A percentile compares a stretch with the other conserved stretches of the same genome.
These are phyloP conservation scores for Salvia splendens DNA, from an alignment of 257 asterid species.

Conservation along the genomic window DNA sequence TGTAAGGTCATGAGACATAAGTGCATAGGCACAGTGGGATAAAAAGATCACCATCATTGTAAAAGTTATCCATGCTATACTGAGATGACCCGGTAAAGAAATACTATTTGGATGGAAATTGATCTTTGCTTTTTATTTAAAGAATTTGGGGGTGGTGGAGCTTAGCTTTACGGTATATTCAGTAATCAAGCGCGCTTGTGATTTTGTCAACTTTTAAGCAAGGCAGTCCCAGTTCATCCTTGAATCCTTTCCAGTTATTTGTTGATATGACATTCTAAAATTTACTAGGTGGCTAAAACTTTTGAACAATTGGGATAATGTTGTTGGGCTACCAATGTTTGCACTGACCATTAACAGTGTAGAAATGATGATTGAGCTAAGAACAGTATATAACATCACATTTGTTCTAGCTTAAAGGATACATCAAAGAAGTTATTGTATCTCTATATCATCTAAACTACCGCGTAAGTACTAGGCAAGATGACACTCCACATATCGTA, in stretches of 20 bases:
- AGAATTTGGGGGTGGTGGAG: not conserved
- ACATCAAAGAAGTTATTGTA: not conserved
- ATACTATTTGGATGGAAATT: not conserved
- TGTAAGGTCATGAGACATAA: not conserved
- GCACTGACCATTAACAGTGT: not conserved
- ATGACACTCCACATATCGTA: not conserved
- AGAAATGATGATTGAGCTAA: not conserved
- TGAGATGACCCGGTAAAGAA: not conserved
- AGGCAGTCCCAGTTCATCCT: not conserved
- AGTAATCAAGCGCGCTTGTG: not conserved
- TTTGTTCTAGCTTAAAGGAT: not conserved
- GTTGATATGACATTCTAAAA: not conserved
- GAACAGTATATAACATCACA: conserved; percentile 7
- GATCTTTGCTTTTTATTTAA: not conserved
- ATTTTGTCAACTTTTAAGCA: not conserved
- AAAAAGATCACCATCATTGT: not conserved
- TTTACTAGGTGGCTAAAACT: not conserved
- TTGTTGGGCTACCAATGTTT: not conserved
- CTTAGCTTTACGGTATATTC: not conserved
- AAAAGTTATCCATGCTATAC: not conserved
- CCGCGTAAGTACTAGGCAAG: not conserved
- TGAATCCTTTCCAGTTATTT: not conserved
- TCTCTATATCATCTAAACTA: not conserved
- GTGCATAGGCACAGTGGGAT: not conserved
- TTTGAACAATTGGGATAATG: not conserved